These are phyloP conservation scores for Durotheca rogersii DNA, from an alignment of 495 filamentous ascomycete genomes.

Conservation along the genomic window DNA sequence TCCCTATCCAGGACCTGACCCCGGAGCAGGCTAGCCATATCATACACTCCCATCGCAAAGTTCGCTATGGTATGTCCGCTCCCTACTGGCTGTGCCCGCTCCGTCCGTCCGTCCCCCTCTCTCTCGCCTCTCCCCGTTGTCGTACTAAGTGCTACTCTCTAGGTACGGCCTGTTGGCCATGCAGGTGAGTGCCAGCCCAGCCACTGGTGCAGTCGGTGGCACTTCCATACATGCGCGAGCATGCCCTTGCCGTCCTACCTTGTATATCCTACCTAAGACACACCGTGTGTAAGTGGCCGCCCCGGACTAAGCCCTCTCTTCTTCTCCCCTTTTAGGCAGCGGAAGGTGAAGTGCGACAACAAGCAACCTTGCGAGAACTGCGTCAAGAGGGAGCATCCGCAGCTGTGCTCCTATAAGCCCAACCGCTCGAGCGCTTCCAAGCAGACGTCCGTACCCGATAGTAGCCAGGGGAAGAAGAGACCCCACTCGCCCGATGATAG, in stretches of 20 bases:
- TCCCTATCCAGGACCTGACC: slow-evolving; percentile 51
- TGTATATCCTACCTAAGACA: not conserved
- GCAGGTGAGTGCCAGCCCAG: slow-evolving; percentile 33
- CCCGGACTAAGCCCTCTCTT: slow-evolving; percentile 17
- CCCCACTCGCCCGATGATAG: slow-evolving; percentile 48
- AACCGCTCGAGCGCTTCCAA: slow-evolving; percentile 59
- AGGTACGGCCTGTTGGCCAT: slow-evolving; percentile 71
- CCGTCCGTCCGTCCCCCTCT: too few relatives aligned
- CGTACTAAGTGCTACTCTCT: too few relatives aligned
- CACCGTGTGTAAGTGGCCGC: slow-evolving; percentile 1
- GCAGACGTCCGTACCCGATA: slow-evolving; percentile 35
- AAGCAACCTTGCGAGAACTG: slow-evolving; percentile 72
- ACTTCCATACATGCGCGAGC: too few relatives aligned
- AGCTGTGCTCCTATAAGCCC: slow-evolving; percentile 71
- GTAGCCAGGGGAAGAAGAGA: slow-evolving; percentile 43
- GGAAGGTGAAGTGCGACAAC: slow-evolving; percentile 76
- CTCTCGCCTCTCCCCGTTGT: too few relatives aligned
- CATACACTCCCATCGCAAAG: slow-evolving; percentile 60
- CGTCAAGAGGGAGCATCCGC: slow-evolving; percentile 69
- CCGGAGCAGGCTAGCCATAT: slow-evolving; percentile 59
- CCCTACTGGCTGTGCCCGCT: not conserved
- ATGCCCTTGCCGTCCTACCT: too few relatives aligned
- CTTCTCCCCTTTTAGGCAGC: slow-evolving; percentile 53
- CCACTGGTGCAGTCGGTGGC: not conserved
- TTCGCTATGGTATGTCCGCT: slow-evolving; percentile 55